Evolutionary conservation across 2,329 filamentous ascomycete species (phyloP).

Genomic region (Mycocentrospora acerina): DNA sequence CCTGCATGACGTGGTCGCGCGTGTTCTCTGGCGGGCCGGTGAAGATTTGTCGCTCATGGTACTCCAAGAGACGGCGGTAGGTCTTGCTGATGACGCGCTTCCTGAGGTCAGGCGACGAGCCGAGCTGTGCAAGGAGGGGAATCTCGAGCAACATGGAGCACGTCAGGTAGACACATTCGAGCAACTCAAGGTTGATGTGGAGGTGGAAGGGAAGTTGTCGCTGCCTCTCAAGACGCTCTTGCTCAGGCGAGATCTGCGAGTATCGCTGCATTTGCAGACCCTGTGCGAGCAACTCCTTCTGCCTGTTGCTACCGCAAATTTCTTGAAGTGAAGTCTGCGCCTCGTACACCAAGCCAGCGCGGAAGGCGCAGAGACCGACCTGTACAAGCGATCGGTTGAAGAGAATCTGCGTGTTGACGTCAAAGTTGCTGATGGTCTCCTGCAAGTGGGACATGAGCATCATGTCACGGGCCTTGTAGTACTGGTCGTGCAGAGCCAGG

Average conservation of each 20-base stretch:
- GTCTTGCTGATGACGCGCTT: slow-evolving; percentile 99
- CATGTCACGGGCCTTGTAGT: slow-evolving; percentile 97
- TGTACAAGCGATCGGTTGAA: slow-evolving; percentile 98
- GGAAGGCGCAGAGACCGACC: slow-evolving; percentile 97
- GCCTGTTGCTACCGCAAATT: slow-evolving; percentile 93
- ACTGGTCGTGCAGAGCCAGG: slow-evolving; percentile 93
- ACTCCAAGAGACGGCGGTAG: slow-evolving; percentile 98
- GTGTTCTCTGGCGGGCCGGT: slow-evolving; percentile 98
- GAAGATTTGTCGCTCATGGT: slow-evolving; percentile 99
- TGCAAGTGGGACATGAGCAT: slow-evolving; percentile 99
- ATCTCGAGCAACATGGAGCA: slow-evolving; percentile 99
- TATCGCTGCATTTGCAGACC: slow-evolving; percentile 98
- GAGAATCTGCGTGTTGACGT: slow-evolving; percentile 94
- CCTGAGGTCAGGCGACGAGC: slow-evolving; percentile 93
- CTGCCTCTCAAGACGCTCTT: slow-evolving; percentile 95
- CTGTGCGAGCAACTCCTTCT: slow-evolving; percentile 97
- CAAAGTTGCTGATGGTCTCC: slow-evolving; percentile 95
- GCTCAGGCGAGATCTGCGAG: slow-evolving; percentile 93
- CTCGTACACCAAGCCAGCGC: slow-evolving; percentile 93
- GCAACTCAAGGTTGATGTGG: slow-evolving; percentile 98
- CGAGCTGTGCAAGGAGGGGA: slow-evolving; percentile 91
- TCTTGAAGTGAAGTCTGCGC: slow-evolving; percentile 97
- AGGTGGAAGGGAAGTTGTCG: slow-evolving; percentile 99
- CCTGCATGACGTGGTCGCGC: slow-evolving; percentile 98
- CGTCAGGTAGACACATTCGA: slow-evolving; percentile 97